phyloP scores from a whole-genome alignment of 2,329 filamentous ascomycete genomes.

The Zymoseptoria crescenta region DNA sequence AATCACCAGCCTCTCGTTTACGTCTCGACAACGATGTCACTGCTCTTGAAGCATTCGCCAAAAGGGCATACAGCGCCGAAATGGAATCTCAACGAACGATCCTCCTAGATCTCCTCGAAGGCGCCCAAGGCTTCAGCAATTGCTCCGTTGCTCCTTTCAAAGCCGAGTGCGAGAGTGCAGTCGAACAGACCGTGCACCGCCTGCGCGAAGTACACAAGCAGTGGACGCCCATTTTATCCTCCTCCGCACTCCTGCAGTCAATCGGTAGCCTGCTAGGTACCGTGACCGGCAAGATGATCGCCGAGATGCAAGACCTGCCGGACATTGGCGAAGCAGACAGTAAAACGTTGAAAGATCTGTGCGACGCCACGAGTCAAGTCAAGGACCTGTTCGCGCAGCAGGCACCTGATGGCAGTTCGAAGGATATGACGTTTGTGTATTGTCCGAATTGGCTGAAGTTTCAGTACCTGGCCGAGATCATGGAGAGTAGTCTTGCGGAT shows the following conservation, averaged over 20 bases:
- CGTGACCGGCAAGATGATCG: conserved; percentile 51
- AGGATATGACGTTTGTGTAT: conserved; percentile 52
- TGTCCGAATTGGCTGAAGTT: conserved; percentile 58
- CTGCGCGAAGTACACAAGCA: conserved; percentile 49
- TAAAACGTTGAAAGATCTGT: conserved; percentile 50
- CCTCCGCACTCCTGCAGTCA: conserved; percentile 54
- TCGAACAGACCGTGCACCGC: conserved; percentile 50
- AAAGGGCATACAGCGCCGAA: conserved; percentile 54
- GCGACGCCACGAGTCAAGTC: conserved; percentile 47
- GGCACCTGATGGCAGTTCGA: conserved; percentile 23
- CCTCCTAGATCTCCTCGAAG: conserved; percentile 54
- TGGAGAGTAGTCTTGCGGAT: conserved; percentile 55
- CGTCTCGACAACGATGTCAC: conserved; percentile 48
- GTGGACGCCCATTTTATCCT: conserved; percentile 52
- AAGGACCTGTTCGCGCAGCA: conserved; percentile 50
- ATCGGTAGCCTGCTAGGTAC: conserved; percentile 52
- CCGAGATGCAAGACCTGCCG: conserved; percentile 54
- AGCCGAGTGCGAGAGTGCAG: conserved; percentile 52
- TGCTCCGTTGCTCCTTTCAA: conserved; percentile 54
- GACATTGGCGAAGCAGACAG: conserved; percentile 59
- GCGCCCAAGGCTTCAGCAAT: conserved; percentile 53
- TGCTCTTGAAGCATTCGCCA: conserved; percentile 51
- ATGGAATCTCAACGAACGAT: conserved; percentile 59
- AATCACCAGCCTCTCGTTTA: conserved; percentile 35
- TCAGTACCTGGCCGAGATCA: conserved; percentile 55